Evolutionary conservation across 768 basidiomycete genomes (phyloP).

Genomic region (Xerocomellus amylosporus): DNA sequence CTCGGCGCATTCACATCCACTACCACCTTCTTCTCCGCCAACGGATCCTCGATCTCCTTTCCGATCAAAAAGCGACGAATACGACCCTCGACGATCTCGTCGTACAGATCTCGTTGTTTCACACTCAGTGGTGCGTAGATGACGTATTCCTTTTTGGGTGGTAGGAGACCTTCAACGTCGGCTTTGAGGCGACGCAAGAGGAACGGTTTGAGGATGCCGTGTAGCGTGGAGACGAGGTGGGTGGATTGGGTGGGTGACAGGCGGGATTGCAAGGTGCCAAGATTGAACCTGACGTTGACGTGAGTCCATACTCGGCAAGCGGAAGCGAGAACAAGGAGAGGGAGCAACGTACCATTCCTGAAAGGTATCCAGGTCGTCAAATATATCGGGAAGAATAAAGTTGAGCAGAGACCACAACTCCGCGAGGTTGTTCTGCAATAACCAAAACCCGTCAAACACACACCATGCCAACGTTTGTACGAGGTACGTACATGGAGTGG

Average conservation of each 20-base stretch:
- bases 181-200: constrained; percentile 86
- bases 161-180: constrained; percentile 78
- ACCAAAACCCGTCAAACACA: not conserved
- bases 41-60: constrained; percentile 27
- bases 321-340: not conserved
- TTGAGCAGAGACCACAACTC: constrained; percentile 96
- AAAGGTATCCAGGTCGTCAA: constrained; percentile 84
- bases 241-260: constrained; percentile 58
- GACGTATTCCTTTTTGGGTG: constrained; percentile 93
- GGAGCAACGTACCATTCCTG: constrained; percentile 68
- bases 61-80: constrained; percentile 61
- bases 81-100: constrained; percentile 68
- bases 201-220: constrained; percentile 93
- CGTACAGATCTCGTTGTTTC: constrained; percentile 82
- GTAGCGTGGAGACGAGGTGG: constrained; percentile 73
- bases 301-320: not conserved
- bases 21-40: constrained; percentile 21
- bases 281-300: constrained; percentile 55
- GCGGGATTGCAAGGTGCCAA: constrained; percentile 57
- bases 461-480: not conserved
- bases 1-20: constrained; percentile 34
- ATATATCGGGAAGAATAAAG: constrained; percentile 93
- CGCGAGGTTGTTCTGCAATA: constrained; percentile 85
- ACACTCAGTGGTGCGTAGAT: constrained; percentile 86
- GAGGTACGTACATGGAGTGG: constrained; percentile 75